Evolutionary conservation across 2,329 filamentous ascomycete species (phyloP).

Genomic region (Paracorniculantispora psalliotae): DNA sequence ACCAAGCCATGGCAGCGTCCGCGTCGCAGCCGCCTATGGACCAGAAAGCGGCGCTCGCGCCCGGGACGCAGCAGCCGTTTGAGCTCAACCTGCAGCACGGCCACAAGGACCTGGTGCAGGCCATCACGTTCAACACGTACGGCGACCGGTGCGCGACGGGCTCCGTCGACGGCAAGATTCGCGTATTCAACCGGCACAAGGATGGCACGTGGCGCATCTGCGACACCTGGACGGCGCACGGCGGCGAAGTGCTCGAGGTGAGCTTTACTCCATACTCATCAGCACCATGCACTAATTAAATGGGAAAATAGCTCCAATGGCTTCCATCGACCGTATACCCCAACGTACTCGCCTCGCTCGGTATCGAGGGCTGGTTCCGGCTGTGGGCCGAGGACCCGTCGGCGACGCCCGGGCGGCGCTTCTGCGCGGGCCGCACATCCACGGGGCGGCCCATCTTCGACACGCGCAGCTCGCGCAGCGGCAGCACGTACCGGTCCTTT

Average conservation of each 20-base stretch:
- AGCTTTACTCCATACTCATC: slow-evolving; percentile 24
- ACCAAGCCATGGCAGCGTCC: slow-evolving; percentile 25
- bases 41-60: neutral
- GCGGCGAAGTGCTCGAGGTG: slow-evolving; percentile 85
- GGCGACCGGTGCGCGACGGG: slow-evolving; percentile 88
- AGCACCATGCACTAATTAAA: too few species aligned
- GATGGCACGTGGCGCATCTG: slow-evolving; percentile 73
- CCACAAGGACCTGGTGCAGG: slow-evolving; percentile 75
- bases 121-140: slow-evolving; percentile 86
- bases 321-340: slow-evolving; percentile 83
- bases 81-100: slow-evolving; percentile 65
- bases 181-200: slow-evolving; percentile 81
- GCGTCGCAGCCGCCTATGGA: slow-evolving; percentile 39
- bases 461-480: slow-evolving; percentile 46
- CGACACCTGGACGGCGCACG: slow-evolving; percentile 87
- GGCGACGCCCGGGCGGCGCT: slow-evolving; percentile 73
- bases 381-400: slow-evolving; percentile 89
- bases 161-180: slow-evolving; percentile 86
- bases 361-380: slow-evolving; percentile 83
- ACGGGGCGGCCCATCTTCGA: slow-evolving; percentile 50
- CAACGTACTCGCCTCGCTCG: slow-evolving; percentile 80
- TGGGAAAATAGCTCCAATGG: slow-evolving; percentile 97
- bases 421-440: slow-evolving; percentile 57
- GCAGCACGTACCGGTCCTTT: slow-evolving; percentile 68
- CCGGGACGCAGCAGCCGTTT: slow-evolving; percentile 38